These are phyloP conservation scores for Leccinum longicurvipes DNA, from an alignment of 768 basidiomycete genomes.

Conservation along the genomic window DNA sequence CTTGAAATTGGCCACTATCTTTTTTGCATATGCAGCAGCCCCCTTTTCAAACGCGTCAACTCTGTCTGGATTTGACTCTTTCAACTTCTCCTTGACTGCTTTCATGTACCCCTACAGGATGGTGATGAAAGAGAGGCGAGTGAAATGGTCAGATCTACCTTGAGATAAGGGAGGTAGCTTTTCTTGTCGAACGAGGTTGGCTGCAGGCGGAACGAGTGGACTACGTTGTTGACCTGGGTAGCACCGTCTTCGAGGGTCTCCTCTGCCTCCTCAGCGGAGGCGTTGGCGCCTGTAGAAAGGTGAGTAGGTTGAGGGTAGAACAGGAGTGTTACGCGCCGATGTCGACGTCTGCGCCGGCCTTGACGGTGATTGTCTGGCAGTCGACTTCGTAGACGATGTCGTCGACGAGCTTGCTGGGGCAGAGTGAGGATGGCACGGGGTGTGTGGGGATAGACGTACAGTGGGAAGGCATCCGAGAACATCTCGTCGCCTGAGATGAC, in stretches of 20 bases:
- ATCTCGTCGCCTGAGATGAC: constrained; percentile 83
- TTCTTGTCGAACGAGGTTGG: constrained; percentile 87
- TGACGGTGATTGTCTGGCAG: constrained; percentile 66
- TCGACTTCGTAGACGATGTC: constrained; percentile 85
- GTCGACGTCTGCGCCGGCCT: constrained; percentile 76
- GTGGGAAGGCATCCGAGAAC: constrained; percentile 88
- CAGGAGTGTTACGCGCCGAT: constrained; percentile 57
- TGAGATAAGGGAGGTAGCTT: constrained; percentile 75
- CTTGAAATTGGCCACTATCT: constrained; percentile 85
- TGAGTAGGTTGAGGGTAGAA: constrained; percentile 5
- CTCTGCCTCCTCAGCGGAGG: constrained; percentile 82
- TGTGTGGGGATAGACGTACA: constrained; percentile 47
- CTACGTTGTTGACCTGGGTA: constrained; percentile 82
- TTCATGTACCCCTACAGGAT: constrained; percentile 86
- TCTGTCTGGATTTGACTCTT: constrained; percentile 49
- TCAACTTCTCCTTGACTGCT: constrained; percentile 67
- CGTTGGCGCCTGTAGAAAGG: constrained; percentile 70
- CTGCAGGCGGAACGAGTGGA: constrained; percentile 88
- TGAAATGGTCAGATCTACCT: constrained; percentile 38
- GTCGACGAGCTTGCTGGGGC: constrained; percentile 69
- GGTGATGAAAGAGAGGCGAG: not conserved
- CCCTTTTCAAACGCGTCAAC: constrained; percentile 79
- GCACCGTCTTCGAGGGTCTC: constrained; percentile 81
- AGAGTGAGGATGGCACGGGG: constrained; percentile 5
- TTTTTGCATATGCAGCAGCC: constrained; percentile 78